phyloP scores from a whole-genome alignment of 768 basidiomycete genomes.

The Brasilioporus rufonigricans region DNA sequence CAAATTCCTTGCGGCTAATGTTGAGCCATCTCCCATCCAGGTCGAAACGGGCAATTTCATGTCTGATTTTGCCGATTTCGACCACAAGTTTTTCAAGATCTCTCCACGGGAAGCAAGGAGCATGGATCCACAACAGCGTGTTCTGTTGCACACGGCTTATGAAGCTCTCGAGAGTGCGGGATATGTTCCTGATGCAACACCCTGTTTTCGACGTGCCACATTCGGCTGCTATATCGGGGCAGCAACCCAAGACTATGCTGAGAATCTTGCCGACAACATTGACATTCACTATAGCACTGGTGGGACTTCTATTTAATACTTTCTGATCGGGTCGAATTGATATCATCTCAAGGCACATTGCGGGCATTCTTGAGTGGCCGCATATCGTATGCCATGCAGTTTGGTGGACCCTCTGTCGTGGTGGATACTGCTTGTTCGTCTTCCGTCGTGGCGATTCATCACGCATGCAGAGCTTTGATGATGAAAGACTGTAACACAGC shows the following conservation, averaged over 20 bases:
- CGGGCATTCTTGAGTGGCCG: constrained; percentile 69
- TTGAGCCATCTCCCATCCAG: constrained; percentile 39
- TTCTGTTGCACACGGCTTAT: constrained; percentile 64
- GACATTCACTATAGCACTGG: constrained; percentile 74
- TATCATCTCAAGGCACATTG: constrained; percentile 47
- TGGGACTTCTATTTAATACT: constrained; percentile 22
- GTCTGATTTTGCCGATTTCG: constrained; percentile 54
- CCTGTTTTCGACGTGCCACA: constrained; percentile 47
- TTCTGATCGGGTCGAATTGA: background rate
- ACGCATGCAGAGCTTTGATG: constrained; percentile 63
- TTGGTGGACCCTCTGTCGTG: constrained; percentile 69
- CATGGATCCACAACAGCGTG: constrained; percentile 77
- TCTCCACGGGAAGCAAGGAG: constrained; percentile 70
- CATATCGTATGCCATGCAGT: constrained; percentile 64
- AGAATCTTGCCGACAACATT: constrained; percentile 59
- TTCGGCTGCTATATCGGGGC: constrained; percentile 70
- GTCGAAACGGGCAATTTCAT: constrained; percentile 65
- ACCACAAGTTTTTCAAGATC: constrained; percentile 69
- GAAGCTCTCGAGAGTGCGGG: constrained; percentile 71
- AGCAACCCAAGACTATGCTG: constrained; percentile 66
- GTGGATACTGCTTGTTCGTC: constrained; percentile 78
- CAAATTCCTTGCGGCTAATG: constrained; percentile 29
- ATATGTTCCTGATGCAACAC: constrained; percentile 59
- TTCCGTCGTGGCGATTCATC: constrained; percentile 64
- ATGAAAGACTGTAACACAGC: constrained; percentile 65